Percentiles rank a stretch among this genome's conserved stretches.
These are phyloP conservation scores for Skeletonema marinoi DNA, from an alignment of 108 stramenopile species.

Conservation along the genomic window DNA sequence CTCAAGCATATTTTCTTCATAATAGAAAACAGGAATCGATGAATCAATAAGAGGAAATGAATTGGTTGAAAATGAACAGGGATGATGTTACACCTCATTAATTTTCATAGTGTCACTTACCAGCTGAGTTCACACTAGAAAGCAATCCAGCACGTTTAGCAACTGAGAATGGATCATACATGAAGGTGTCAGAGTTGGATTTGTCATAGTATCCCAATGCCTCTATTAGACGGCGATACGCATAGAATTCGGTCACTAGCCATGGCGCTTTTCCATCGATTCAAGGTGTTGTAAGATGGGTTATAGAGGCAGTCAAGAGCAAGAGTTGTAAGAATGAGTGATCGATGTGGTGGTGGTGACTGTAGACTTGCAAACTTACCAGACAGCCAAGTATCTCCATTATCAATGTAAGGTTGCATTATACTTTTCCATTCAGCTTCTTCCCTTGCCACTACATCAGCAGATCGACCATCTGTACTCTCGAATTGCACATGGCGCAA, in stretches of 20 bases:
- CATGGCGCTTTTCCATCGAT: slow-evolving; percentile 73
- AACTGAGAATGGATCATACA: slow-evolving; percentile 87
- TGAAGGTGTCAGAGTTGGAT: slow-evolving; percentile 60
- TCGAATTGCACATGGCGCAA: slow-evolving; percentile 61
- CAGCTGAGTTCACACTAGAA: slow-evolving; percentile 67
- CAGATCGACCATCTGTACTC: slow-evolving; percentile 49
- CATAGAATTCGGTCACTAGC: slow-evolving; percentile 95
- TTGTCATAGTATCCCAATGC: slow-evolving; percentile 83
- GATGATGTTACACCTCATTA: too few species aligned
- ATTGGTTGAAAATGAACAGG: too few species aligned
- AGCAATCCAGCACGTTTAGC: slow-evolving; percentile 83
- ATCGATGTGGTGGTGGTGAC: too few species aligned
- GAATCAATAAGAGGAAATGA: too few species aligned
- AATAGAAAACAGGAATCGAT: too few species aligned
- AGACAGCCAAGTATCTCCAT: slow-evolving; percentile 84
- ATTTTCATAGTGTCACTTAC: too few species aligned
- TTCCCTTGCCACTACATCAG: slow-evolving; percentile 44
- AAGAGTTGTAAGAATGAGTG: too few species aligned
- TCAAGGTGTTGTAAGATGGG: too few species aligned
- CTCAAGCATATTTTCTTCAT: slow-evolving; percentile 57
- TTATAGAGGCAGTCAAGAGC: too few species aligned
- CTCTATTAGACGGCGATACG: slow-evolving; percentile 87
- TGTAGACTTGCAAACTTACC: too few species aligned
- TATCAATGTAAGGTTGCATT: slow-evolving; percentile 68
- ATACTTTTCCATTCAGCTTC: slow-evolving; percentile 83